Evolutionary conservation across 495 filamentous ascomycete species (phyloP), one percentile per base, ranked within the genome.

Genomic region (Mycothermus thermophilus): DNA sequence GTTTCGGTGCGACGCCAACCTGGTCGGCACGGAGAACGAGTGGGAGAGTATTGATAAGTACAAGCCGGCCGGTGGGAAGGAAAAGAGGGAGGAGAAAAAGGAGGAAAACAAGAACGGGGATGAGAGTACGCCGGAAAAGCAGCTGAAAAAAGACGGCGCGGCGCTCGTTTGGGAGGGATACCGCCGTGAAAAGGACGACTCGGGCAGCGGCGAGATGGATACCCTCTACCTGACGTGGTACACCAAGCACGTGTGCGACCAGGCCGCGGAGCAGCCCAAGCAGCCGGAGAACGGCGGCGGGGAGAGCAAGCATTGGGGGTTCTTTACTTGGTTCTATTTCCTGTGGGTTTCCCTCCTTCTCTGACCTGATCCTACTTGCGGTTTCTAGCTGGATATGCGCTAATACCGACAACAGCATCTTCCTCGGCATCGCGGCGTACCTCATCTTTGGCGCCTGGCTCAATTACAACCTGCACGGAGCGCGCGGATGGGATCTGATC

Each of bases 371-470:
- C 13, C 10, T 3, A n/a, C 15, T 1, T 38, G 18, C 15, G 30
- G 9, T 34, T 31, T 20, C 41, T 40, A 40, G 24, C 24, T 38
- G 32, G 27, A 31, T 35, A 34, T 25, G 22, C 22, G 6, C 6
- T 6, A 6, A 25, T 6, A 25, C 6, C 11, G 20, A 9, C 10
- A n/a, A 37, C 44, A 88, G 88, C 42, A 57, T 79, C 51, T 97
- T 97, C 71, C 70, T 96, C 30, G 73, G 70, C 29, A 72, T 75
- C 12, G 86, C 90, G 11, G 63, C 92, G 14, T 97, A 97, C 58
- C 77, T 97, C 43, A 94, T 97, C 56, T 96, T 96, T 49, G 86
- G 86, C 50, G 92, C 86, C 15, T 97, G 90, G 90, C 77, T 96
- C 45, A 96, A 96, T 64, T 96, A 96, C 69, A 95, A 84, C 66